Percentiles rank a stretch among this genome's conserved stretches.
phyloP scores from a whole-genome alignment of 352 stramenopile species.

The Phytophthora hibernalis region DNA sequence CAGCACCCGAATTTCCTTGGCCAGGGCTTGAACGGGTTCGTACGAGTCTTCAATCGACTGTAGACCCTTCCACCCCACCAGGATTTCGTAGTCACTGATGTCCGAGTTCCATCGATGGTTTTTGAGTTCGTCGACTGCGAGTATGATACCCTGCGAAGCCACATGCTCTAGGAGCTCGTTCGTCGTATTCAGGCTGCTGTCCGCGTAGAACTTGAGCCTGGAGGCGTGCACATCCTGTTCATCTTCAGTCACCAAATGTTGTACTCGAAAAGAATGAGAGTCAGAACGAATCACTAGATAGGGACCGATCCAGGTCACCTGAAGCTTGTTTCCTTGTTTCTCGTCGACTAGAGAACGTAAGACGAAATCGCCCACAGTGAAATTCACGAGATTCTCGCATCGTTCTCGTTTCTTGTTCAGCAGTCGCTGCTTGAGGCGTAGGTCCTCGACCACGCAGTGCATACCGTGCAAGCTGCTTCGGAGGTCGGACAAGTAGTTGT shows the following conservation, averaged over 20 bases:
- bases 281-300: slow-evolving; percentile 7
- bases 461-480: background rate
- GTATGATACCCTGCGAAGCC: slow-evolving; percentile 7
- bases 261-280: slow-evolving; percentile 9
- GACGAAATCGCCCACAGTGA: slow-evolving; percentile 5
- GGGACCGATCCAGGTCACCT: background rate
- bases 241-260: slow-evolving; percentile 11
- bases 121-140: slow-evolving; percentile 1
- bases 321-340: background rate
- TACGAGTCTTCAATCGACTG: slow-evolving; percentile 4
- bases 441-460: background rate
- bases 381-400: slow-evolving; percentile 15
- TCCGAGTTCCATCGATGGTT: slow-evolving; percentile 7
- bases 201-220: slow-evolving; percentile 6
- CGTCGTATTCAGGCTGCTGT: background rate
- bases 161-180: background rate
- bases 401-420: slow-evolving; percentile 10
- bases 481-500: background rate
- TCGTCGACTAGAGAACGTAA: background rate
- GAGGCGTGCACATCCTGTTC: slow-evolving; percentile 12
- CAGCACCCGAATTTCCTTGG: background rate
- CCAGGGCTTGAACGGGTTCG: background rate
- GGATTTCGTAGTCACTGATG: slow-evolving; percentile 12
- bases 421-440: slow-evolving; percentile 2
- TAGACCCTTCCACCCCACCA: slow-evolving; percentile 8